These are phyloP conservation scores for Mollisiaceae sp. DNA, from an alignment of 2,329 filamentous ascomycete species.

Conservation along the genomic window DNA sequence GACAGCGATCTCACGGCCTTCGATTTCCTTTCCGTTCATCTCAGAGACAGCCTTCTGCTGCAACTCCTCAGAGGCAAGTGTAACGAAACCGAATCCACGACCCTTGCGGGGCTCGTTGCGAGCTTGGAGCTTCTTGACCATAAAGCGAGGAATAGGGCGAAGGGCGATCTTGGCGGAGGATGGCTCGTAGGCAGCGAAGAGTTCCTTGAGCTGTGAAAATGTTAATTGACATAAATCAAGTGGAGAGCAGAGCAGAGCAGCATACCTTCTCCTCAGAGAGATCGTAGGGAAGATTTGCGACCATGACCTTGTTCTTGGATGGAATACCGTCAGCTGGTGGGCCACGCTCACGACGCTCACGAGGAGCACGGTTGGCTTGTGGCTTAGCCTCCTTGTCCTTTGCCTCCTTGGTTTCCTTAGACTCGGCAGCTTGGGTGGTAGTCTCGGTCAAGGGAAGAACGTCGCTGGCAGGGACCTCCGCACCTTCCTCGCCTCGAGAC, in stretches of 20 bases:
- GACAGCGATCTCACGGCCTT: slow-evolving; percentile 98
- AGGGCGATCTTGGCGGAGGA: slow-evolving; percentile 98
- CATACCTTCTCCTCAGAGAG: slow-evolving; percentile 94
- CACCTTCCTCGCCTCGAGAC: slow-evolving; percentile 43
- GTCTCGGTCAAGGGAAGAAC: slow-evolving; percentile 65
- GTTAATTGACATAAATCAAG: slow-evolving; percentile 14
- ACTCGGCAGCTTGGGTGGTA: slow-evolving; percentile 58
- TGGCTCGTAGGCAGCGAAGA: slow-evolving; percentile 91
- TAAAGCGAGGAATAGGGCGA: slow-evolving; percentile 97
- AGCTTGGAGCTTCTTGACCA: slow-evolving; percentile 99
- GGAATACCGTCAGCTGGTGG: slow-evolving; percentile 96
- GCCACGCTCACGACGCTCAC: slow-evolving; percentile 79
- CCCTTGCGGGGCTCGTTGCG: slow-evolving; percentile 98
- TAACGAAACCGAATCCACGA: slow-evolving; percentile 98
- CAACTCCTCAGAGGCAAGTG: slow-evolving; percentile 89
- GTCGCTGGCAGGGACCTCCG: slow-evolving; percentile 57
- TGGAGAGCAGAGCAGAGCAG: slow-evolving; percentile 29
- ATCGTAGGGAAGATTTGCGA: slow-evolving; percentile 98
- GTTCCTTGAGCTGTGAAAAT: slow-evolving; percentile 82
- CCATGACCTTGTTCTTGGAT: slow-evolving; percentile 99
- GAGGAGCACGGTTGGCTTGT: slow-evolving; percentile 52
- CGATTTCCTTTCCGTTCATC: slow-evolving; percentile 99
- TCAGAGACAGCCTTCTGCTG: slow-evolving; percentile 96
- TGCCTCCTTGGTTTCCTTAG: slow-evolving; percentile 53
- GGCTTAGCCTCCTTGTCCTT: slow-evolving; percentile 45